These are phyloP conservation scores for Verruconis gallopava DNA, from an alignment of 2,329 filamentous ascomycete genomes.

Conservation along the genomic window DNA sequence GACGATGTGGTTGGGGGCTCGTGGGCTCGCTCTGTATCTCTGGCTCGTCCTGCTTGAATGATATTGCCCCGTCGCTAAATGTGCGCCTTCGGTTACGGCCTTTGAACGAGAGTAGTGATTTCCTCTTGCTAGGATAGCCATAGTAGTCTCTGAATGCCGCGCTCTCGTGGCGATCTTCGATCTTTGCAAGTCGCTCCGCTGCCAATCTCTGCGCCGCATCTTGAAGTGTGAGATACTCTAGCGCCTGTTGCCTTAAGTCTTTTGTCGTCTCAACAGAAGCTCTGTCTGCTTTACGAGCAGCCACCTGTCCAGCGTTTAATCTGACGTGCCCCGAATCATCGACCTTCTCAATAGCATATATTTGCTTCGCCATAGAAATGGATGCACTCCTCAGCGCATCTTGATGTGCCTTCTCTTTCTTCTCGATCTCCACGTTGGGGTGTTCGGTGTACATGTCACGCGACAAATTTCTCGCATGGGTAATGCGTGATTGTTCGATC, in stretches of 20 bases:
- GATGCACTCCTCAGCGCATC: conserved; percentile 70
- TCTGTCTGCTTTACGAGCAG: conserved; percentile 20
- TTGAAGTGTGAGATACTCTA: conserved; percentile 53
- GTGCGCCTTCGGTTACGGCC: conserved; percentile 42
- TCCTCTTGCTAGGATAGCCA: conserved; percentile 40
- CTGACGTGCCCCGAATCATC: conserved; percentile 38
- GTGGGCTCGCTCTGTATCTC: conserved; percentile 21
- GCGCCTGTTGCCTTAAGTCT: conserved; percentile 40
- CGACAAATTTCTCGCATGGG: conserved; percentile 55
- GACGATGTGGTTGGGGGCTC: conserved; percentile 19
- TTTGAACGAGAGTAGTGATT: conserved; percentile 37
- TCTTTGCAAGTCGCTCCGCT: conserved; percentile 66
- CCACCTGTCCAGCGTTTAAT: conserved; percentile 20
- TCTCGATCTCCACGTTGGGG: conserved; percentile 58
- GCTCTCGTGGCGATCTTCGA: conserved; percentile 54
- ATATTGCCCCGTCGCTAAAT: conserved; percentile 48
- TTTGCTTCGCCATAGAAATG: conserved; percentile 76
- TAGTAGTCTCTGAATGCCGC: conserved; percentile 66
- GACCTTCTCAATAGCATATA: conserved; percentile 62
- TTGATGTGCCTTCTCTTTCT: conserved; percentile 59
- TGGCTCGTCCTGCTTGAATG: conserved; percentile 14
- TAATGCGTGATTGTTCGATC: conserved; percentile 48
- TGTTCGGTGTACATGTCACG: conserved; percentile 66
- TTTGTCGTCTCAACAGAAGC: conserved; percentile 21
- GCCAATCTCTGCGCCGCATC: conserved; percentile 80